Evolutionary conservation across 495 filamentous ascomycete genomes (phyloP), one percentile per base, ranked within the genome.

Genomic region (Lindgomyces ingoldianus): DNA sequence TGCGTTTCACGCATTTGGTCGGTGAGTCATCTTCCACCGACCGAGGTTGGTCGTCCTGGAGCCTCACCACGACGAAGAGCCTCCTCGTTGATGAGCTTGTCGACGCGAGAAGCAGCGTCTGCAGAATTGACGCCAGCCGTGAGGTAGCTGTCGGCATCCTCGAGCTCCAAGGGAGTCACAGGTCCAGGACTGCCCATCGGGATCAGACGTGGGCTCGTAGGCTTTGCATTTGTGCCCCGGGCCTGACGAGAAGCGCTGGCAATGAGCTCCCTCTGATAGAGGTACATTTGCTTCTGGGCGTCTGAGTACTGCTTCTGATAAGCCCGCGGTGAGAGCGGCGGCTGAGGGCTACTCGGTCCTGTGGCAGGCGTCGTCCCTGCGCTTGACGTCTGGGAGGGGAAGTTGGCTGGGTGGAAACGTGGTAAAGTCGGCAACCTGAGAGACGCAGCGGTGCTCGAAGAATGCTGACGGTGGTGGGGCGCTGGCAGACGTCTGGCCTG

Each of bases 321-420:
- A 45, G 62, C 18, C 27, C 71, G 63, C 4, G 74, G 75, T 10
- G 73, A 73, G 25, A 66, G 29, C 3, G 74, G 75, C 10, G 69
- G 63, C 44, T 71, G 74, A 27, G 72, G 64, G 24, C 60, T 67
- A 50, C 55, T 70, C 10, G 51, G 49, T 22, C 64, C 69, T 3
- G 71, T 58, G 14, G 57, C 63, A 18, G 75, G 71, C 0, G 74
- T 75, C 10, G 21, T 61, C 36, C 70, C 58, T 0, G 54, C 33
- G 57, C 70, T 74, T 27, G 71, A 72, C 44, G 25, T 41, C 19
- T 73, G 70, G 12, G 70, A 62, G 1, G 73, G 68, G 59, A 69
- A 78, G 64, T 77, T 76, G 48, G 75, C 74, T 0, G 76, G 76
- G 57, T 78, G 76, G 69, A 77, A 78, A 24, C 74, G 73, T n/a